Base-by-base conservation (phyloP, 768 basidiomycete genomes). In the Boletus subparvulus region DNA sequence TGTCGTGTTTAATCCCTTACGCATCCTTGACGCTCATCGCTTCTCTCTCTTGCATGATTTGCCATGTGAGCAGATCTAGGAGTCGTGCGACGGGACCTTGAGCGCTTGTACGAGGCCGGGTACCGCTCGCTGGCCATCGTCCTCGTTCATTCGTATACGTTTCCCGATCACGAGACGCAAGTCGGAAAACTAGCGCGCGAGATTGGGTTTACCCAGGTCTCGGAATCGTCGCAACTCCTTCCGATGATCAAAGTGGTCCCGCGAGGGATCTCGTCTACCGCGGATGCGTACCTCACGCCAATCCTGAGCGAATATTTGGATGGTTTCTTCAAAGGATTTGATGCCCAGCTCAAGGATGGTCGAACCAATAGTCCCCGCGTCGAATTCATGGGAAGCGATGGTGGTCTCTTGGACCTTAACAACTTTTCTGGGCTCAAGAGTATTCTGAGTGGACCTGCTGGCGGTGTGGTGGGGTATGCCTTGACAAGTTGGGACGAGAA, bases 231-330 rank as follows among this genome's bases (percentile, higher is more conserved):
- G 3, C 84, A 87, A 58, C 78, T 95, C n/a, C 80, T 92, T 30
- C 90, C 93, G 3, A 93, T 93, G 90, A 95, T 96, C 78, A 94
- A 94, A 74, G 90, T 95, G 81, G 92, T 97, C 11, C 90, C 94
- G 2, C 88, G 95, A 0, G 95, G 93, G 3, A 86, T 90, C 11
- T 96, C 93, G 0, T 90, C 92, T 1, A 95, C 94, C 0, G 95
- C 93, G 1, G 95, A 98, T 63, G 95, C 95, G 1, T 98, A 98
- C 71, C 84, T 98, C 39, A 97, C 94, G 0, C 95, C 95, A 14
- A 90, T 97, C 59, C 73, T 97, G 26, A 73, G 79, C 11, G 80
- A 85, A 13, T 98, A 98, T 66, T 80, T 98, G 5, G 89, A 94
- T 59, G 93, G 93, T 0, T 98, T 98, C 77, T 96, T 94, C 72